These are phyloP conservation scores for Ganoderma sp. DNA, from an alignment of 1,284 basidiomycete species.

Conservation along the genomic window DNA sequence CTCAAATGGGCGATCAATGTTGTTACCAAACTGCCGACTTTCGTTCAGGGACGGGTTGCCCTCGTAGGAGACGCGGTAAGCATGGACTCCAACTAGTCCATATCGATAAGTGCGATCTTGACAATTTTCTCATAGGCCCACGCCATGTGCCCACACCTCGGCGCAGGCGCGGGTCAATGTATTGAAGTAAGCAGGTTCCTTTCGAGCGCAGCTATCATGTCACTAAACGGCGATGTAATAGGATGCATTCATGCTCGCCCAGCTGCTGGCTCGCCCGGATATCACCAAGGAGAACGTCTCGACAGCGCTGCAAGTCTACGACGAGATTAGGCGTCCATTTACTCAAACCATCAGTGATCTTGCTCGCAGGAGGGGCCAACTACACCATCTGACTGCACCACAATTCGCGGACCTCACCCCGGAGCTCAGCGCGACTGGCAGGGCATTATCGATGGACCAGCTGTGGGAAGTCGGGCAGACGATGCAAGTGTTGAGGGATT, in stretches of 20 bases:
- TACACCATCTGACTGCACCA: conserved; percentile 17
- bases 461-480: conserved; percentile 7
- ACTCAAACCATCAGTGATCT: conserved; percentile 14
- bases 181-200: conserved; percentile 39
- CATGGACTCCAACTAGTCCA: conserved; percentile 13
- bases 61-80: conserved; percentile 35
- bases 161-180: conserved; percentile 47
- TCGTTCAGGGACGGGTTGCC: conserved; percentile 33
- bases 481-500: conserved; percentile 17
- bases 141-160: conserved; percentile 43
- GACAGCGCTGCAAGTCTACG: conserved; percentile 16
- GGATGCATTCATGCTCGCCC: conserved; percentile 21
- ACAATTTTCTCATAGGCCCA: conserved; percentile 14
- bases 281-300: neutral
- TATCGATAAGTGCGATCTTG: neutral
- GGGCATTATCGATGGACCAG: conserved; percentile 7
- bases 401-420: conserved; percentile 16
- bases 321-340: conserved; percentile 17
- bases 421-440: conserved; percentile 11
- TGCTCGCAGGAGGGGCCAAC: conserved; percentile 14
- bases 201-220: neutral
- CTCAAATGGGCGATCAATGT: conserved; percentile 37
- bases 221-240: neutral
- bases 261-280: conserved; percentile 13
- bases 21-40: conserved; percentile 33